Base-by-base conservation (phyloP, 495 filamentous ascomycete genomes). In the Tuber magnatum region DNA sequence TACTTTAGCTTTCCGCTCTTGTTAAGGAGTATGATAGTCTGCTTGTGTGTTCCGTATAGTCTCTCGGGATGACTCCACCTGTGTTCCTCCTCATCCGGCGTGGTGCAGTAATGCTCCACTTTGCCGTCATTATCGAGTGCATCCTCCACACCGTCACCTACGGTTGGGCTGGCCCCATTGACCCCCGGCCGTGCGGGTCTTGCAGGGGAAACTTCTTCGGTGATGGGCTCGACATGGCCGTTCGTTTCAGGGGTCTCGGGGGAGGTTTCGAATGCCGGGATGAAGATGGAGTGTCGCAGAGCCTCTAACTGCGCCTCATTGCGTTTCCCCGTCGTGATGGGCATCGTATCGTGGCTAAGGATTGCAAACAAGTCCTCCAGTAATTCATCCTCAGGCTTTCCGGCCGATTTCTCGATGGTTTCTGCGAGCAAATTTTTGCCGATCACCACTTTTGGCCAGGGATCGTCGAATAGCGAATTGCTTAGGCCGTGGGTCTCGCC, bases 21-120 rank as follows among this genome's bases (percentile, higher is more conserved):
- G 76, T 90, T 89, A 40, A 97, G 90, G 28, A 98, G 86, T 39
- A 98, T 85, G 20, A 98, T 85, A 0, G 93, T 97, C 86, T 99
- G 94, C 78, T 93, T 90, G 83, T 97, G 93, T 1, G 95, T 99
- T n/a, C 95, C 95, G 84, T 99, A 98, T 22, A 88, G 28, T 70
- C 76, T 69, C 39, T 73, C 74, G 18, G 73, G 74, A 65, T 77
- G 69, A 38, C 39, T 74, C 78, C 80, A 82, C 43, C 81, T 71
- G 40, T 83, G 81, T 71, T 76, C 82, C 32, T 78, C 76, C 46
- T 81, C 79, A 70, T 84, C 65, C 18, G 44, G 73, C 24, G 44
- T 74, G 1, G 71, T 42, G 40, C 71, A 74, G 56, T 74, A 61
- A 44, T 71, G 72, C 41, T 74, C 72, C n/a, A 74, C 43, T 40